Base-by-base conservation (phyloP, 805 yeast species). In the Cyberlindnera subsufficiens region DNA sequence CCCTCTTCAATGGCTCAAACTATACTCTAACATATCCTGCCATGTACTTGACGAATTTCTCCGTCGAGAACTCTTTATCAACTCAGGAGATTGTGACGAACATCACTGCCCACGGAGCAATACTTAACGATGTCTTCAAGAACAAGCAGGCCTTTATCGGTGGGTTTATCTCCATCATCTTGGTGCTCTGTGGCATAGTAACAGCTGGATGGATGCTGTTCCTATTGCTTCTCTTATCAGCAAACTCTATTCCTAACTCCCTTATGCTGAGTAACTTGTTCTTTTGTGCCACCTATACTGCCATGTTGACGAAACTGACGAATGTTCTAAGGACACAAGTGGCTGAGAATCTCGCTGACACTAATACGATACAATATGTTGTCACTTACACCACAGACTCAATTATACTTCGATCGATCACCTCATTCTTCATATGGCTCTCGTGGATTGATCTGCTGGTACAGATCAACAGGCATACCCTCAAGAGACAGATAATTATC, bases 191-290 rank as follows among this genome's bases (percentile, higher is more conserved):
- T 42, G 77, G 80, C 0, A 66, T 76, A 16, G 77, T 78, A 46
- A 76, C 78, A 6, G 72, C 82, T 14, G 68, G 81, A 22, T 86
- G 95, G 95, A 77, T 85, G 78, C 65, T 86, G 20, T 63, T 82
- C 39, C 46, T 83, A 15, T 61, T 84, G 30, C 65, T 83, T 35
- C 55, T 75, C 17, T 57, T 86, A 29, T 72, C 78, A 17, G 76
- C 74, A 32, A 76, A 76, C 50, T 65, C 75, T 20, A 75, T 82
- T 42, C 88, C 90, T 4, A 56, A 67, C 33, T 59, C 79, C 35
- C 72, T 86, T 31, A 75, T 74, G 32, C 27, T 80, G 9, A 77
- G 85, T 5, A 77, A 83, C n/a, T 50, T 80, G 17, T 65, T 78
- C 42, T 73, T 72, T 43, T 77, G 87, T 13, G 61, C 75, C 1